Evolutionary conservation across 2,329 filamentous ascomycete genomes (phyloP).

Genomic region (Cephalotrichum gorgonifer): DNA sequence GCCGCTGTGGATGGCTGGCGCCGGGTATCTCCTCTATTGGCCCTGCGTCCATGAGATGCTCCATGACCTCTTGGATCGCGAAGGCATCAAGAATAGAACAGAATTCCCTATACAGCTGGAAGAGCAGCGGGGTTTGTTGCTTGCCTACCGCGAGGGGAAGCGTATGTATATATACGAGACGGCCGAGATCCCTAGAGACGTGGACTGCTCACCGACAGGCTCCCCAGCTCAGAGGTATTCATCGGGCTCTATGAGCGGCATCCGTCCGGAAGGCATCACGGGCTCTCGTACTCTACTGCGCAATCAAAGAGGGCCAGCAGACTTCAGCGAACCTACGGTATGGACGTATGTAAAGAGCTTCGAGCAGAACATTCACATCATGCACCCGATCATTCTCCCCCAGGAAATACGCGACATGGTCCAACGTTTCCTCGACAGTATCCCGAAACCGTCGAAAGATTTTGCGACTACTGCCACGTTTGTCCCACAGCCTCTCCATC

Average conservation of each 20-base stretch:
- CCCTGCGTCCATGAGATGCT: constrained; percentile 58
- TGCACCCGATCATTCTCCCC: constrained; percentile 53
- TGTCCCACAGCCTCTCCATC: not conserved
- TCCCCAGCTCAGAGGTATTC: constrained; percentile 49
- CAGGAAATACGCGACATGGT: constrained; percentile 42
- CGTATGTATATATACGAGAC: constrained; percentile 24
- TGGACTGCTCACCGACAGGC: constrained; percentile 39
- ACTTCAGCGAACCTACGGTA: constrained; percentile 41
- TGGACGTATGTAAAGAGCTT: constrained; percentile 45
- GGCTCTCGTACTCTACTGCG: constrained; percentile 20
- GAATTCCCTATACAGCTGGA: constrained; percentile 72
- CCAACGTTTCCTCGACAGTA: constrained; percentile 36
- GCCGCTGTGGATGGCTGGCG: too few relatives aligned
- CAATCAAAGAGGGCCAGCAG: constrained; percentile 36
- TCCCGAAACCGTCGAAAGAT: constrained; percentile 22
- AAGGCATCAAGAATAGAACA: constrained; percentile 45
- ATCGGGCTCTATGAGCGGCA: constrained; percentile 39
- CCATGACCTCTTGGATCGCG: constrained; percentile 31
- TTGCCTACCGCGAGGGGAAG: constrained; percentile 75
- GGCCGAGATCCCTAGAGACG: constrained; percentile 33
- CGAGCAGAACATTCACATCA: constrained; percentile 50
- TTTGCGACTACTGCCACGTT: not conserved
- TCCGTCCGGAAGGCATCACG: constrained; percentile 24
- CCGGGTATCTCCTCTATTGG: constrained; percentile 70
- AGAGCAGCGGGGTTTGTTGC: constrained; percentile 60